phyloP scores from a whole-genome alignment of 2,329 filamentous ascomycete species.

The Aspergillus glaucus region DNA sequence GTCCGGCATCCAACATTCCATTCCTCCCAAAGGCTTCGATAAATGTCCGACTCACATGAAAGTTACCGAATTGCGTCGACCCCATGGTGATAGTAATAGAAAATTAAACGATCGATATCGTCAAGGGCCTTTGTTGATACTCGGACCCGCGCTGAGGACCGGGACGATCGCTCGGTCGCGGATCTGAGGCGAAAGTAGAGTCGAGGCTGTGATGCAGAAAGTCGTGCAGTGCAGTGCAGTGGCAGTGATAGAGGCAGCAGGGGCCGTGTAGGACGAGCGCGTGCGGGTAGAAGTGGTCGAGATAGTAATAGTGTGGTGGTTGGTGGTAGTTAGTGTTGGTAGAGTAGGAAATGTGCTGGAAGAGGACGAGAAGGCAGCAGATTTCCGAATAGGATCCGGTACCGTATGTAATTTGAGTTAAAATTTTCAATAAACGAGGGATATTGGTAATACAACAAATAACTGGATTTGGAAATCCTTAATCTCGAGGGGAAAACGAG shows the following conservation, averaged over 20 bases:
- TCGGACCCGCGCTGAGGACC: conserved; percentile 20
- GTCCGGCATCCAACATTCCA: background rate
- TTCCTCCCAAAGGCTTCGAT: conserved; percentile 3
- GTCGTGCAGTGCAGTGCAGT: conserved; percentile 7
- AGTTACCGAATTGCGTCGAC: conserved; percentile 53
- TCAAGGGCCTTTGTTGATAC: conserved; percentile 2
- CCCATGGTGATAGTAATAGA: conserved; percentile 31
- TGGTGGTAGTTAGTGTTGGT: background rate
- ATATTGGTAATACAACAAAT: background rate
- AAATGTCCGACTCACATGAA: conserved; percentile 42
- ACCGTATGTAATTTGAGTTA: too few species aligned
- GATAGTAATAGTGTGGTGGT: too few species aligned
- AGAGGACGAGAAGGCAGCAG: too few species aligned
- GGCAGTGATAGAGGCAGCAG: background rate
- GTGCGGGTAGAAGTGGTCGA: too few species aligned
- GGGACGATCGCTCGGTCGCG: conserved; percentile 18
- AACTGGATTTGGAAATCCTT: too few species aligned
- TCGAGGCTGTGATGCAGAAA: conserved; percentile 1
- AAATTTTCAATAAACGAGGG: background rate
- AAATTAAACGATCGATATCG: background rate
- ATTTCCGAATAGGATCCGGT: too few species aligned
- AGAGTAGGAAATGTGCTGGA: background rate
- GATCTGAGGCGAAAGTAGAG: conserved; percentile 8
- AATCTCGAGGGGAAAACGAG: background rate
- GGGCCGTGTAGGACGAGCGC: too few species aligned